Percentiles rank a stretch among this genome's conserved stretches.
Evolutionary conservation across 306 rosid genomes (phyloP).

Genomic region (Oxytropis ochrocephala): DNA sequence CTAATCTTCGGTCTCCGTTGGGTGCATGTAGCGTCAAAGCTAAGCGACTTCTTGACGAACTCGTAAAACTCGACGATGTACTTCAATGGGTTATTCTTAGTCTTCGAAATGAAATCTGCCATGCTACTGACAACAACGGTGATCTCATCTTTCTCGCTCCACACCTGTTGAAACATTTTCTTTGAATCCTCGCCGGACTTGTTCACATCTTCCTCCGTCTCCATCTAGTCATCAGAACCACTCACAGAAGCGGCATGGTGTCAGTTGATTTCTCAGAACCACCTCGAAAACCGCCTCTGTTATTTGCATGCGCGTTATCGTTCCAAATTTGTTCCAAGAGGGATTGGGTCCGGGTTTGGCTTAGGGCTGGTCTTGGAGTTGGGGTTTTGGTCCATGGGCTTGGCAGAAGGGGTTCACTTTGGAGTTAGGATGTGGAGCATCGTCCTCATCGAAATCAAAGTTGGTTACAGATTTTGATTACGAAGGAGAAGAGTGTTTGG

Average conservation of each 20-base stretch:
- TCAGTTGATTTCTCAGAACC: conserved; percentile 32
- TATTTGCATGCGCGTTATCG: neutral
- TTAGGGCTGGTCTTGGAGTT: too few relatives aligned
- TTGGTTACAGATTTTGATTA: conserved; percentile 44
- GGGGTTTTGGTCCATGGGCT: too few relatives aligned
- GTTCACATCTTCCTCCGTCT: conserved; percentile 31
- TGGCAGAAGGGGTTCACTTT: too few relatives aligned
- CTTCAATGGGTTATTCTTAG: conserved; percentile 27
- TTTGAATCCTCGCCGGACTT: conserved; percentile 32
- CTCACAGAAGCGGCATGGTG: neutral
- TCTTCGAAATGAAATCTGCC: conserved; percentile 26
- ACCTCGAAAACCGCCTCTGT: conserved; percentile 25
- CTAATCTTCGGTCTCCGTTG: conserved; percentile 51
- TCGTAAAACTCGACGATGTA: conserved; percentile 32
- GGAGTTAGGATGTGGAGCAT: neutral
- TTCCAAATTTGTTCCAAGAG: conserved; percentile 17
- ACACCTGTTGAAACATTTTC: conserved; percentile 44
- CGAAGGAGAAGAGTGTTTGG: conserved; percentile 31
- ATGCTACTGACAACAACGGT: conserved; percentile 38
- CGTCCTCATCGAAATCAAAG: neutral
- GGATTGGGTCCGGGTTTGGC: conserved; percentile 1
- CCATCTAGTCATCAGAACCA: neutral
- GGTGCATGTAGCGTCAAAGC: conserved; percentile 21
- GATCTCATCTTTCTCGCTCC: conserved; percentile 56
- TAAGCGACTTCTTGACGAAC: conserved; percentile 38